A percentile compares a stretch with the other conserved stretches of the same genome.
Evolutionary conservation across 306 rosid genomes (phyloP).

Genomic region (Fragaria iinumae): DNA sequence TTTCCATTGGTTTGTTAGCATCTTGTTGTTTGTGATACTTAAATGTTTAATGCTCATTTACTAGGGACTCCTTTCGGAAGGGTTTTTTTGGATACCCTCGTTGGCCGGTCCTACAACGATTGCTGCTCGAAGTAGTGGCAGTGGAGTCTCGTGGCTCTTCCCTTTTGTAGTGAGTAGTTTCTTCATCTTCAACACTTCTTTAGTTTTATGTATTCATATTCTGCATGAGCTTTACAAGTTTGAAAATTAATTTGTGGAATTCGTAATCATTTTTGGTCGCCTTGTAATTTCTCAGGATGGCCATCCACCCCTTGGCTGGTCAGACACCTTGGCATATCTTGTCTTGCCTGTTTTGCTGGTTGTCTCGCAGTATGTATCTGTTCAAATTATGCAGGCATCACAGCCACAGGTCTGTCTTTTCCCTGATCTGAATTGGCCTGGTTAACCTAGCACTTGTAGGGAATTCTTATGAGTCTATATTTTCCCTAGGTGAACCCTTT

Average conservation of each 20-base stretch:
- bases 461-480: neutral
- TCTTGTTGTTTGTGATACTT: slow-evolving; percentile 17
- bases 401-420: slow-evolving; percentile 89
- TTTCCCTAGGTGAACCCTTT: neutral
- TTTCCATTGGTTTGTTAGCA: neutral
- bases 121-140: slow-evolving; percentile 83
- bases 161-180: slow-evolving; percentile 81
- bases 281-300: slow-evolving; percentile 70
- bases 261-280: neutral
- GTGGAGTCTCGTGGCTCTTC: slow-evolving; percentile 93
- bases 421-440: slow-evolving; percentile 15
- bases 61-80: slow-evolving; percentile 94
- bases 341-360: slow-evolving; percentile 83
- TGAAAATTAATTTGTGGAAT: neutral
- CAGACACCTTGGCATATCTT: slow-evolving; percentile 95
- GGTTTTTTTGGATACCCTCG: slow-evolving; percentile 99
- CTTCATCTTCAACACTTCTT: slow-evolving; percentile 24
- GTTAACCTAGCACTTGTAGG: slow-evolving; percentile 13
- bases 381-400: slow-evolving; percentile 90
- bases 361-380: slow-evolving; percentile 82
- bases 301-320: slow-evolving; percentile 99
- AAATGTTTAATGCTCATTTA: slow-evolving; percentile 22
- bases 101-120: slow-evolving; percentile 94
- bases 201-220: neutral
- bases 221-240: neutral